Evolutionary conservation across 2,329 filamentous ascomycete genomes (phyloP), one percentile per base, ranked within the genome.

Genomic region (Colletotrichum chrysophilum): DNA sequence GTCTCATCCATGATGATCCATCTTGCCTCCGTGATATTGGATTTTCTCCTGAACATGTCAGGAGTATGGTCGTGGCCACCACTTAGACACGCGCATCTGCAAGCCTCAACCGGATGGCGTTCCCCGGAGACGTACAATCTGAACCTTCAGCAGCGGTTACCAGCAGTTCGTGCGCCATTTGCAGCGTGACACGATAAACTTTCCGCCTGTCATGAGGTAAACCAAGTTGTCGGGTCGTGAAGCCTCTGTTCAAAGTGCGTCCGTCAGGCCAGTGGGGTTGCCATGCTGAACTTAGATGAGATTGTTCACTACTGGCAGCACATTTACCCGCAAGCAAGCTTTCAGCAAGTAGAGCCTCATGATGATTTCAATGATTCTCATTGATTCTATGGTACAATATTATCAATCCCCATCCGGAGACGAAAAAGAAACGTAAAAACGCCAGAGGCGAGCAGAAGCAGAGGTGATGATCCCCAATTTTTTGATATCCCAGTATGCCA

Each of bases 361-460:
- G 16, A 18, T 58, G 24, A 14, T 12, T 58, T 28, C 14, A 58
- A 60, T 58, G 21, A 18, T 21, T 48, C 5, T 7, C 21, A 56
- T 65, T 60, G 21, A 26, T 21, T 61, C 30, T 48, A 74, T 66
- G 48, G n/a, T 71, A 66, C 66, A 71, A 38, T 18, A 74, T 66
- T 66, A 71, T 5, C 48, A 9, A 21, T n/a, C 34, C 26, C 21
- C 58, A 34, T 60, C 4, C 0, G 9, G 7, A 16, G 38, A 38
- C 32, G 28, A 43, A 26, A 52, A 58, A 66, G 36, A 48, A 28
- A 55, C 14, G 14, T 14, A 56, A 64, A 71, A 61, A 71, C 28
- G 60, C 52, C 60, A 14, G 26, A 21, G 43, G 61, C 60, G 21
- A 24, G 48, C 26, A 65, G 32, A 65, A 36, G 10, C 16, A 65